A percentile compares a stretch with the other conserved stretches of the same genome.
phyloP scores from a whole-genome alignment of 2,329 filamentous ascomycete species.

The Pestalotiopsis sp. region DNA sequence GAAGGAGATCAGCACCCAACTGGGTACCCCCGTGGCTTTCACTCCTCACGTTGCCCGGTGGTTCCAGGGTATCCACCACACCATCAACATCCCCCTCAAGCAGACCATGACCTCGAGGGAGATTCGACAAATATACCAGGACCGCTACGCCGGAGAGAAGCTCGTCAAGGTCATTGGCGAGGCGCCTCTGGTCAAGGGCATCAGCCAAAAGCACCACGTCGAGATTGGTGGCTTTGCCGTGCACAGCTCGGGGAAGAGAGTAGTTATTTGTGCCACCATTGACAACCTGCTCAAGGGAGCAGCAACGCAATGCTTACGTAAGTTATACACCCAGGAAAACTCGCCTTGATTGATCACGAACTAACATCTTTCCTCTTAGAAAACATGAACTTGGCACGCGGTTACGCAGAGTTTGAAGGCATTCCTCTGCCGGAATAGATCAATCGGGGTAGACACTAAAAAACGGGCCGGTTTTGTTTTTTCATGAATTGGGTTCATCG shows the following conservation, averaged over 20 bases:
- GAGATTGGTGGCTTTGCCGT: conserved; percentile 97
- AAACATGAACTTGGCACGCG: conserved; percentile 76
- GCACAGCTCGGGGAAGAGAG: conserved; percentile 83
- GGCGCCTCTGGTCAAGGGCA: conserved; percentile 81
- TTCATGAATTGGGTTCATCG: conserved; percentile 1
- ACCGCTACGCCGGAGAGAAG: conserved; percentile 93
- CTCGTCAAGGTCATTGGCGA: conserved; percentile 92
- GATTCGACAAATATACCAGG: conserved; percentile 92
- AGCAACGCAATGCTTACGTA: conserved; percentile 88
- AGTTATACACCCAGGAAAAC: conserved; percentile 40
- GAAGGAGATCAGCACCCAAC: conserved; percentile 80
- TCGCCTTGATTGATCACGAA: background rate
- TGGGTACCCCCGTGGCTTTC: conserved; percentile 77
- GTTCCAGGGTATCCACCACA: conserved; percentile 95
- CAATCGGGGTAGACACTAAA: conserved; percentile 16
- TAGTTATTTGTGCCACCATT: conserved; percentile 92
- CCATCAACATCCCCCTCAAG: conserved; percentile 86
- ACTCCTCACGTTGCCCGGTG: conserved; percentile 93
- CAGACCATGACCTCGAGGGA: conserved; percentile 88
- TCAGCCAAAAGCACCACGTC: conserved; percentile 82
- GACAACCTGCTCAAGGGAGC: conserved; percentile 94
- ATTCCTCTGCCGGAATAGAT: conserved; percentile 49
- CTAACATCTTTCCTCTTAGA: conserved; percentile 40
- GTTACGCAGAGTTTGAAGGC: conserved; percentile 72
- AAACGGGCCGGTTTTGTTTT: conserved; percentile 5